Percentiles rank a stretch among this genome's conserved stretches.
phyloP scores from a whole-genome alignment of 805 yeast genomes.

The Wickerhamomyces bovis region DNA sequence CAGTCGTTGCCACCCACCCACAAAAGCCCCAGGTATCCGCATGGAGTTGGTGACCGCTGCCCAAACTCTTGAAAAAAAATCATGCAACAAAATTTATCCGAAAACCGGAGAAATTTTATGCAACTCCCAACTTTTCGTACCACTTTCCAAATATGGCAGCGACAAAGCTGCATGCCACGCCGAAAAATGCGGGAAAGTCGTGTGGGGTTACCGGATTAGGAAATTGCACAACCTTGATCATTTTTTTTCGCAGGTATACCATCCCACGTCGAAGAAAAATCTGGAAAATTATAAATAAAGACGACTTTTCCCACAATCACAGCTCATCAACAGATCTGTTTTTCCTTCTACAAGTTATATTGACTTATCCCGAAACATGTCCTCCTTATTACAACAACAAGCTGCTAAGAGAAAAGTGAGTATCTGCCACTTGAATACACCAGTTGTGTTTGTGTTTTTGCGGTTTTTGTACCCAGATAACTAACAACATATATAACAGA shows the following conservation, averaged over 20 bases:
- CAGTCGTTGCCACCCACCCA: no score
- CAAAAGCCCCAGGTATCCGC: background rate
- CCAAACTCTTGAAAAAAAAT: background rate
- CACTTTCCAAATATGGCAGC: background rate
- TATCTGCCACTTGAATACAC: background rate
- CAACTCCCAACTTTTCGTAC: background rate
- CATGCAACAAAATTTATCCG: background rate
- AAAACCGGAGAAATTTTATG: background rate
- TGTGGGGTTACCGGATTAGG: background rate
- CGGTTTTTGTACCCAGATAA: background rate
- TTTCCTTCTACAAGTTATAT: background rate
- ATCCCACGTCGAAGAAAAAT: background rate
- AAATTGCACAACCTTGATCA: background rate
- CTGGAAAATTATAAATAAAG: background rate
- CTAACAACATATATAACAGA: constrained; percentile 6
- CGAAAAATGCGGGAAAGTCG: background rate
- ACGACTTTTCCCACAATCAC: background rate
- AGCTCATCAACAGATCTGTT: background rate
- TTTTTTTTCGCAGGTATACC: background rate
- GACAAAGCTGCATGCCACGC: background rate
- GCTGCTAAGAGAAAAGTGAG: constrained; percentile 16
- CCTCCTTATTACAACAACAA: constrained; percentile 5
- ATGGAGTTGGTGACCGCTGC: background rate
- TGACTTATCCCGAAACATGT: constrained; percentile 2
- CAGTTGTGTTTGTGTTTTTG: constrained; percentile 1